Evolutionary conservation across 1,139 yeast species (phyloP), one percentile per base, ranked within the genome.

Genomic region (Geotrichum europaeum): DNA sequence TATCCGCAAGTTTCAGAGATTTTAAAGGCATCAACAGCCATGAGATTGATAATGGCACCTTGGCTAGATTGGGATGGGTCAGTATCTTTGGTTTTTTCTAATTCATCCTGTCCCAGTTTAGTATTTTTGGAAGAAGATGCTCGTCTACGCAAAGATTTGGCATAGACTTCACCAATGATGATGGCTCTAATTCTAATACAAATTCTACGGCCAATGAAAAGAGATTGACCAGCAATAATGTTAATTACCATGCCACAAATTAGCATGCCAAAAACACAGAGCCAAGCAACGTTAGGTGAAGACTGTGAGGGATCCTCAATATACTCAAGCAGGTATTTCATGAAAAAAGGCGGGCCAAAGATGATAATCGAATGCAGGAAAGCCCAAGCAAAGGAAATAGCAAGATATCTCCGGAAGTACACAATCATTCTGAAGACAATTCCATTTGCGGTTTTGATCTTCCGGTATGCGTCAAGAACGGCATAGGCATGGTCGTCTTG

Each of bases 11-110:
- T 53, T 76, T 91, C 97, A 49, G 96, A 86, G 25, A 94, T 90
- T 72, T 91, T 90, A 76, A 88, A 90, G 6, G 98, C 94, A 76
- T 92, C 99, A 60, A 92, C 92, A 43, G 98, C 89, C 97, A 92
- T 91, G 68, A 92, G 80, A 72, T 92, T 92, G 70, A 94, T 91
- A 65, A 94, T 89, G 9, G 96, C 92, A 66, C 99, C 99, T 62
- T 89, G 73, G 71, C 90, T 94, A 24, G 89, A 86, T 52, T 88
- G 85, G 51, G 83, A 77, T 6, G 61, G 60, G 1, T 63, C 59
- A 20, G 64, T 60, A n/a, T 64, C 49, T 22, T 52, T 59, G 15
- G 49, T 28, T 12, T 53, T 54, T 5, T 53, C 63, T 3, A 52
- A 49, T 15, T 60, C 61, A 20, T 59, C 63, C 4, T 61, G 64